These are phyloP conservation scores for Teratosphaeria viscida DNA, from an alignment of 2,329 filamentous ascomycete genomes.

Conservation along the genomic window DNA sequence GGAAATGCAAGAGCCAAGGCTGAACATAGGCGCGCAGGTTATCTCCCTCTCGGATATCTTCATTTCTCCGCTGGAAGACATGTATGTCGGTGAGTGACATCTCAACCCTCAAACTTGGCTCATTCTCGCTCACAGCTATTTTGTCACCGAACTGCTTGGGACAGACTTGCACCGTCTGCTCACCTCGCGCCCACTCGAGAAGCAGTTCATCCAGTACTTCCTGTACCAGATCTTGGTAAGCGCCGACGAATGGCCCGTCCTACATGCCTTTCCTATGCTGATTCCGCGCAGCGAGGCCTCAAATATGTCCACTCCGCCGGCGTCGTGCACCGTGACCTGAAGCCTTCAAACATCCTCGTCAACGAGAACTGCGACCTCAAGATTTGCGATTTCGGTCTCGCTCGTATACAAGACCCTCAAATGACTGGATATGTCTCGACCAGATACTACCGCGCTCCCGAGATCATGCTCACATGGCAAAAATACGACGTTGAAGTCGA, in stretches of 20 bases:
- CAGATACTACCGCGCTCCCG: slow-evolving; percentile 93
- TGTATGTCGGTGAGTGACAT: slow-evolving; percentile 47
- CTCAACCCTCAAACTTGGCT: slow-evolving; percentile 18
- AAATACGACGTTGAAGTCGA: slow-evolving; percentile 99
- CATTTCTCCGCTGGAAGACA: slow-evolving; percentile 96
- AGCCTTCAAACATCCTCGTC: slow-evolving; percentile 97
- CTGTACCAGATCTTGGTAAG: slow-evolving; percentile 95
- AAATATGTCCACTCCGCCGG: slow-evolving; percentile 99
- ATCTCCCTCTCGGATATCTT: slow-evolving; percentile 99
- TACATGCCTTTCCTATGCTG: neutral
- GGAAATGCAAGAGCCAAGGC: neutral
- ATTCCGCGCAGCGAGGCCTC: slow-evolving; percentile 61
- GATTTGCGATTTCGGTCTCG: slow-evolving; percentile 97
- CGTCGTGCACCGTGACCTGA: slow-evolving; percentile 93
- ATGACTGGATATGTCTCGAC: slow-evolving; percentile 99
- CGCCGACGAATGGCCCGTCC: neutral
- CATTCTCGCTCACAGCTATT: slow-evolving; percentile 55
- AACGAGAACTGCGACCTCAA: slow-evolving; percentile 99
- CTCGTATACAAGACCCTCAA: slow-evolving; percentile 95
- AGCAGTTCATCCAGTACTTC: slow-evolving; percentile 99
- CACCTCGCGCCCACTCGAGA: slow-evolving; percentile 90
- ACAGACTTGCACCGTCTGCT: slow-evolving; percentile 93
- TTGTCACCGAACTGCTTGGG: slow-evolving; percentile 92
- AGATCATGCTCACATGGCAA: slow-evolving; percentile 99
- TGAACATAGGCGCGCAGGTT: slow-evolving; percentile 43